A percentile compares a stretch with the other conserved stretches of the same genome.
Conservation (phyloP, 78 protist species). For the Dictyostelium intermedium region DNA sequence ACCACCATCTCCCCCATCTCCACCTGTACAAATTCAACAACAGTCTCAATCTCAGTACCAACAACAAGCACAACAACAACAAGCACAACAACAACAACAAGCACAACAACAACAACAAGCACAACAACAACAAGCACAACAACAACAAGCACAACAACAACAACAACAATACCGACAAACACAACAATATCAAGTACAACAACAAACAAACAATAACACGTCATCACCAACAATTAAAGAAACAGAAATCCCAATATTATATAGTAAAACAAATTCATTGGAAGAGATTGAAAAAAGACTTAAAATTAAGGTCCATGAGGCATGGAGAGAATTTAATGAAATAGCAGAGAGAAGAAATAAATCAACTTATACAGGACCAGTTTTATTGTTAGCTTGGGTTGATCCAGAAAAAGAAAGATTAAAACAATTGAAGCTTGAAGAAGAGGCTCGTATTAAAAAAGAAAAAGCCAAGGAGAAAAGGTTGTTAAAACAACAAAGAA, state of each 20-base stretch:
- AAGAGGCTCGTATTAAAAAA: background rate
- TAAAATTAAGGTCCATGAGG: background rate
- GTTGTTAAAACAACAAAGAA: background rate
- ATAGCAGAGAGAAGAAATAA: conserved; percentile 7
- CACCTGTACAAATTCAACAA: background rate
- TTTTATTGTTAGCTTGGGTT: background rate
- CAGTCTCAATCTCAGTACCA: background rate
- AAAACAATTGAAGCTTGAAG: background rate
- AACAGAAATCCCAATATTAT: background rate
- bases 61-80: background rate
- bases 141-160: background rate
- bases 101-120: background rate
- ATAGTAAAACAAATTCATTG: background rate
- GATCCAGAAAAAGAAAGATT: background rate
- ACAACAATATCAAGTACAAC: background rate
- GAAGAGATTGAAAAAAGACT: background rate
- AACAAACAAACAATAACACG: background rate
- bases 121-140: background rate
- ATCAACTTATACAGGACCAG: background rate
- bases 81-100: background rate
- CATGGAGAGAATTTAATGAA: conserved; percentile 4
- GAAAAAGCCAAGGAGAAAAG: background rate
- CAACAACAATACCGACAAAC: background rate
- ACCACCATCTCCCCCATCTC: background rate
- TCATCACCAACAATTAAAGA: background rate